Evolutionary conservation across 169 alveolate genomes (phyloP).

Genomic region (Eimeria falciformis): DNA sequence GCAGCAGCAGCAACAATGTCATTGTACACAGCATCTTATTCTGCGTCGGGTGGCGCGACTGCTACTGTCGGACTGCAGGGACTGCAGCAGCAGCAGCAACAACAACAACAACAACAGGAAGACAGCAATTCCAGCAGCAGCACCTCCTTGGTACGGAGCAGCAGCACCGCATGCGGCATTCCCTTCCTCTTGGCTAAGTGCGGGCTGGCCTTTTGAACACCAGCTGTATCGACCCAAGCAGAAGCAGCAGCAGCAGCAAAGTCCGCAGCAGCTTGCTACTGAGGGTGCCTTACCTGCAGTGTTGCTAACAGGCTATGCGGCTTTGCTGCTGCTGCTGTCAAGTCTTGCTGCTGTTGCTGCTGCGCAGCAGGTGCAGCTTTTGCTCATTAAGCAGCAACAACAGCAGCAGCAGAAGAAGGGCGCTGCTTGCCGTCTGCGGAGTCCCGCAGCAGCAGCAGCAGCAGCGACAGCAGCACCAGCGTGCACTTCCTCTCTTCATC

Average conservation of each 20-base stretch:
- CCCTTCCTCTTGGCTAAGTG: too few species aligned
- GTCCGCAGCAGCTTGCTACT: neutral
- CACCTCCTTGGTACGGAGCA: too few species aligned
- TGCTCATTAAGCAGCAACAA: neutral
- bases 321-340: neutral
- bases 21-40: neutral
- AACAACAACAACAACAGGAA: neutral
- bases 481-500: neutral
- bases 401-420: neutral
- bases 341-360: neutral
- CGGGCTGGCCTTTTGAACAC: too few species aligned
- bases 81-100: conserved; percentile 5
- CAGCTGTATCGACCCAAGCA: too few species aligned
- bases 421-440: neutral
- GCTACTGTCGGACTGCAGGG: neutral
- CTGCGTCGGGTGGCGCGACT: neutral
- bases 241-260: neutral
- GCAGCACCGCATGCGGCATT: too few species aligned
- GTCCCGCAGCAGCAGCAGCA: neutral
- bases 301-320: neutral
- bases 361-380: neutral
- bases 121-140: neutral
- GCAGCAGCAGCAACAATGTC: neutral
- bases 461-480: neutral
- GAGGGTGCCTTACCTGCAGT: neutral